Evolutionary conservation across 495 filamentous ascomycete genomes (phyloP), one percentile per base, ranked within the genome.

Genomic region (Xylaria scruposa): DNA sequence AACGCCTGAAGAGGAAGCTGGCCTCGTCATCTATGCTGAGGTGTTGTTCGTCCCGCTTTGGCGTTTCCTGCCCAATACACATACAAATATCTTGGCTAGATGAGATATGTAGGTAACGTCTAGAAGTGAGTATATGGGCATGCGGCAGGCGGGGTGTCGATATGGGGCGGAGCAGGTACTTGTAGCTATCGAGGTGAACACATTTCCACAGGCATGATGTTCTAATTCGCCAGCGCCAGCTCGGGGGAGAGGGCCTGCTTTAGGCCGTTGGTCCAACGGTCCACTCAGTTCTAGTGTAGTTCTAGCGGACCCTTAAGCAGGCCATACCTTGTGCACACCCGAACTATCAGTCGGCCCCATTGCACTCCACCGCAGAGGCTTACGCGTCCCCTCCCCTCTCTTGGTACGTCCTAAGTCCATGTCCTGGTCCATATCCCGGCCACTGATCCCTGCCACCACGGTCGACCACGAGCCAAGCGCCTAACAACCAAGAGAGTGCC

Each of bases 311-410:
- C 58, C 29, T 26, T 26, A 26, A 26, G 49, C 49, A 53, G 49
- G 49, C 49, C 36, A 53, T 53, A 53, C 21, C 8, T 54, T 15
- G 51, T 17, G 53, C 26, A 17, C 53, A 31, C 53, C 53, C 53
- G 26, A 56, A 31, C 58, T 38, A 36, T 38, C 58, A 33, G 31
- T 42, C 60, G 36, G 65, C 65, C 33, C 49, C 65, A 67, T 67
- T 36, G 38, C 47, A 56, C 68, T 53, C 74, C 70, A 77, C 77
- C 75, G 56, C 40, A 70, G 68, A 61, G 59, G 81, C 78, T 83
- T 80, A 83, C 82, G 81, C 82, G 80, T 79, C 80, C 82, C 31
- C 46, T 38, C 31, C 75, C 78, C 76, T 75, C 76, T 75, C 72
- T 71, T 70, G 71, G 74, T 77, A 21, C 44, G 47, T 70, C 47